Conservation (phyloP, 495 filamentous ascomycete species). For the Podospora sp. region DNA sequence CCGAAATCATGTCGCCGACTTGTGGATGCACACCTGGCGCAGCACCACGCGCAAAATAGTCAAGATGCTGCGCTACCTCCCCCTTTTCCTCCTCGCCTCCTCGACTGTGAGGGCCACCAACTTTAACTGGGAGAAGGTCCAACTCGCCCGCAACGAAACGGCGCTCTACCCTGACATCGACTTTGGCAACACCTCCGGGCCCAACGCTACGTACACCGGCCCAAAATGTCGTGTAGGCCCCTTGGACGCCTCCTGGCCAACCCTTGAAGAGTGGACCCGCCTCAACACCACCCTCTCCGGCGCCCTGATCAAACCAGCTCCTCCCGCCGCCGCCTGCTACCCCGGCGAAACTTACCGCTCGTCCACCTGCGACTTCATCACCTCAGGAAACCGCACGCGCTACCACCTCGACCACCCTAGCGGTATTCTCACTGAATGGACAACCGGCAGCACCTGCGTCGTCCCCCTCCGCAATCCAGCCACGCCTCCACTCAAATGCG, state of each 20-base stretch:
- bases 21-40: not conserved
- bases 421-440: constrained; percentile 38
- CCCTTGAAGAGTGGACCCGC: constrained; percentile 42
- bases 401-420: constrained; percentile 43
- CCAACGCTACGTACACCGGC: constrained; percentile 7
- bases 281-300: constrained; percentile 51
- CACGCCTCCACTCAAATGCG: constrained; percentile 44
- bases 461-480: constrained; percentile 18
- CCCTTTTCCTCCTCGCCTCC: constrained; percentile 5
- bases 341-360: constrained; percentile 47
- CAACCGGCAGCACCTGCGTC: constrained; percentile 38
- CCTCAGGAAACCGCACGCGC: constrained; percentile 24
- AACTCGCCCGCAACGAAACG: constrained; percentile 38
- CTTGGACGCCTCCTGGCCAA: constrained; percentile 52
- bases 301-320: constrained; percentile 52
- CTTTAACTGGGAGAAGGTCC: constrained; percentile 34
- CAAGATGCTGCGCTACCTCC: constrained; percentile 6
- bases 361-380: constrained; percentile 39
- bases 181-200: constrained; percentile 36
- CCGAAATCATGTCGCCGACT: too few relatives aligned
- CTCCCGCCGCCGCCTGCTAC: constrained; percentile 55
- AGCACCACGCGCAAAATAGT: not conserved
- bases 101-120: constrained; percentile 8
- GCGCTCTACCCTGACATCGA: constrained; percentile 35
- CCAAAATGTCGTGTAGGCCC: constrained; percentile 53